Conservation (phyloP, 805 yeast species). For the Wickerhamiella sergipiensis region DNA sequence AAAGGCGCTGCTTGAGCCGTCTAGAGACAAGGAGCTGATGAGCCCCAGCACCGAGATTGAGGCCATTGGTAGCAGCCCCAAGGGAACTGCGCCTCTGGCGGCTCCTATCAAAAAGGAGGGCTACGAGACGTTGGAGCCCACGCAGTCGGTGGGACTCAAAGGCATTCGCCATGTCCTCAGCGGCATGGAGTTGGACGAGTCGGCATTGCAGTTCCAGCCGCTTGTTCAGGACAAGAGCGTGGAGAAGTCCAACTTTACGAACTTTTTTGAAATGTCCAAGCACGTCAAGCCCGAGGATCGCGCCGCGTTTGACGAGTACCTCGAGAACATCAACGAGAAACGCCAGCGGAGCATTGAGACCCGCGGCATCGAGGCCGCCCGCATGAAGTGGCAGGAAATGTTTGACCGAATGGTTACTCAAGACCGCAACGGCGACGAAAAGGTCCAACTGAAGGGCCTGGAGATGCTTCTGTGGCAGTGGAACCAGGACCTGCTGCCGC, state of each 20-base stretch:
- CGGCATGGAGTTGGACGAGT: conserved; percentile 30
- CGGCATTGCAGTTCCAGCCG: neutral
- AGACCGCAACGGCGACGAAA: conserved; percentile 30
- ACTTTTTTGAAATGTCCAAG: conserved; percentile 57
- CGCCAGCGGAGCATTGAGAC: conserved; percentile 69
- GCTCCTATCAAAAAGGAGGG: conserved; percentile 37
- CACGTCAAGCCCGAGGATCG: conserved; percentile 31
- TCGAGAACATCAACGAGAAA: conserved; percentile 57
- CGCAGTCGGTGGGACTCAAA: conserved; percentile 64
- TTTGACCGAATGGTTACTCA: conserved; percentile 30
- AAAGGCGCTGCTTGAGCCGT: neutral
- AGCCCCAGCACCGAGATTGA: neutral
- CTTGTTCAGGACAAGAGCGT: conserved; percentile 19
- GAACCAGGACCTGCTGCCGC: conserved; percentile 62
- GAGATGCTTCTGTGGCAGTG: conserved; percentile 74
- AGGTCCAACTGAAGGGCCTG: conserved; percentile 31
- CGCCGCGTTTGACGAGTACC: conserved; percentile 42
- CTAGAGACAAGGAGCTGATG: neutral
- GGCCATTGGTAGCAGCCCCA: too few species aligned
- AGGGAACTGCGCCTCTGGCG: conserved; percentile 2
- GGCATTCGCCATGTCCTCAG: conserved; percentile 62
- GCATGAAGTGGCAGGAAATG: conserved; percentile 77
- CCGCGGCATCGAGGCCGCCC: conserved; percentile 72
- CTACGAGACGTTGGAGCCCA: conserved; percentile 43
- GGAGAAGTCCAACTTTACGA: conserved; percentile 30